Evolutionary conservation across 1,284 basidiomycete genomes (phyloP).

Genomic region (Trichosporon coremiiforme): DNA sequence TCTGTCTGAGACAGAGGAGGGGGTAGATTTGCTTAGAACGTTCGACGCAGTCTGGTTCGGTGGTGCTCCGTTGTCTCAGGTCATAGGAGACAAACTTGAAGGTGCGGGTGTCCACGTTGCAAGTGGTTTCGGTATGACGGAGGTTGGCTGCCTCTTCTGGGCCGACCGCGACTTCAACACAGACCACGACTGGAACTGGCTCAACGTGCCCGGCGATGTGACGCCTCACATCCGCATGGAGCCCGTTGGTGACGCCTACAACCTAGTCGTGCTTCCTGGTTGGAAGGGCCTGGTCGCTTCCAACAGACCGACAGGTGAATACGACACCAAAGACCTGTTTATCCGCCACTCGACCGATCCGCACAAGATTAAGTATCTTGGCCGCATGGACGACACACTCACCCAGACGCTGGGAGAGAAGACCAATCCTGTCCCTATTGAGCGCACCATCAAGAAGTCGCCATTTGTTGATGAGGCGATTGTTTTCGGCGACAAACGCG

Average conservation of each 20-base stretch:
- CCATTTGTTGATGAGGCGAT: conserved; percentile 61
- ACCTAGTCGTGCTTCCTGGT: conserved; percentile 62
- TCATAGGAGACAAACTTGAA: conserved; percentile 64
- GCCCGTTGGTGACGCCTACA: conserved; percentile 59
- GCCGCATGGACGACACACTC: conserved; percentile 65
- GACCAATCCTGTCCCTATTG: conserved; percentile 61
- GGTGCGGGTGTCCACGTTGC: conserved; percentile 61
- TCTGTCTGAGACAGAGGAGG: conserved; percentile 61
- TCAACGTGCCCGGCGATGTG: conserved; percentile 56
- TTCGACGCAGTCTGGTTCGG: conserved; percentile 61
- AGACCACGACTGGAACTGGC: conserved; percentile 66
- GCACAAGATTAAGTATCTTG: conserved; percentile 62
- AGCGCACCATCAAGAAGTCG: conserved; percentile 52
- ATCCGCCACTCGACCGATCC: conserved; percentile 58
- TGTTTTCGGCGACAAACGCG: conserved; percentile 63
- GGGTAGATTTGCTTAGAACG: conserved; percentile 58
- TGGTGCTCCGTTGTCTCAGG: conserved; percentile 48
- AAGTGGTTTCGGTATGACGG: conserved; percentile 61
- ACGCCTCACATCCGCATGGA: conserved; percentile 60
- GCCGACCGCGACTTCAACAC: conserved; percentile 60
- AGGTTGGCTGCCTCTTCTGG: conserved; percentile 52
- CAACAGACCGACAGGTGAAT: conserved; percentile 64
- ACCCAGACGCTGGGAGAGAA: conserved; percentile 61
- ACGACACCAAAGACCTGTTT: conserved; percentile 64
- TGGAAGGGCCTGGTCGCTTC: conserved; percentile 59